Evolutionary conservation across 306 rosid species (phyloP).

Genomic region (Prunus davidiana): DNA sequence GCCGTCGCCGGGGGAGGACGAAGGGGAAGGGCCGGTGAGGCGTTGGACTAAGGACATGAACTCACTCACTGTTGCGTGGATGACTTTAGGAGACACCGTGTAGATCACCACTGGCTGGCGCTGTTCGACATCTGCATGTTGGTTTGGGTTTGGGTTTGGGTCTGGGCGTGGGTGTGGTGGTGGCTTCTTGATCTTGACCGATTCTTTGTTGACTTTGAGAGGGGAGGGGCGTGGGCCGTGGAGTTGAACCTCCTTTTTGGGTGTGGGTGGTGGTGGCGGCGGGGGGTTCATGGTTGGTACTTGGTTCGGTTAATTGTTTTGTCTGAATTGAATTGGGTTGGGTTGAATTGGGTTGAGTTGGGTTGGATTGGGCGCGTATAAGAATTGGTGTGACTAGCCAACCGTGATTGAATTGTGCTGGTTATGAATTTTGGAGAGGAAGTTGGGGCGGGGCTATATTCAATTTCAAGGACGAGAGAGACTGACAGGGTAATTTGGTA

Average conservation of each 20-base stretch:
- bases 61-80: slow-evolving; percentile 51
- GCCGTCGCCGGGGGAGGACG: slow-evolving; percentile 46
- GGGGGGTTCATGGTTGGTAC: slow-evolving; percentile 43
- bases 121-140: not conserved
- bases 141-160: slow-evolving; percentile 33
- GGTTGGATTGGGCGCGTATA: no score
- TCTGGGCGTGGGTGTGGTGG: slow-evolving; percentile 47
- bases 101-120: slow-evolving; percentile 64
- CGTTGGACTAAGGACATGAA: slow-evolving; percentile 93
- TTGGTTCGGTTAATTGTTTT: not conserved
- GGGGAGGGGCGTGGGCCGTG: slow-evolving; percentile 86
- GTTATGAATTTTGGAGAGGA: no score
- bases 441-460: no score
- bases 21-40: slow-evolving; percentile 73
- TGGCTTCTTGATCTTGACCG: slow-evolving; percentile 74
- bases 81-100: slow-evolving; percentile 81
- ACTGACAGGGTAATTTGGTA: no score
- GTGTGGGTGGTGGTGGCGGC: slow-evolving; percentile 37
- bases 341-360: no score
- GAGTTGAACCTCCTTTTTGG: slow-evolving; percentile 55
- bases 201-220: slow-evolving; percentile 66
- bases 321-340: no score
- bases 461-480: no score
- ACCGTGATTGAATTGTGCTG: no score
- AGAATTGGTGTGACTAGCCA: no score